Evolutionary conservation across 1,284 basidiomycete species (phyloP), one percentile per base, ranked within the genome.

Genomic region (Omphalotus olearius): DNA sequence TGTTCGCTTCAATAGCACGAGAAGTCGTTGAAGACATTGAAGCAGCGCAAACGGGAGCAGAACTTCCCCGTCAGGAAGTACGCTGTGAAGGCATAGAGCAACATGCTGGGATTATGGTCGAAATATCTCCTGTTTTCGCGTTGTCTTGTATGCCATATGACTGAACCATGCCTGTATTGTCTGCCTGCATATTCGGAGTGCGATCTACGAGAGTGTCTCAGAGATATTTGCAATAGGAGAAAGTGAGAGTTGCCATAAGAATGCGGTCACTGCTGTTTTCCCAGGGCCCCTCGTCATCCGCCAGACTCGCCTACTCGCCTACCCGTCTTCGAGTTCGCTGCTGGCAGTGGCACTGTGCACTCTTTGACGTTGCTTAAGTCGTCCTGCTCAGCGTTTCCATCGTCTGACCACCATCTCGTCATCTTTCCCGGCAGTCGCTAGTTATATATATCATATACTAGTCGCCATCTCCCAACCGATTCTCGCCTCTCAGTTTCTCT

Each of bases 41-140:
- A 88, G 76, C 91, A 94, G 73, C 79, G 76, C 72, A 98, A 98
- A 89, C 92, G 89, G 80, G 86, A 93, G 59, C 80, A 83, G 66
- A 94, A 97, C 80, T 98, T 98, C 82, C 92, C 92, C 23, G 67
- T 75, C 64, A 78, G 89, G 67, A 91, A 88, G 73, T 91, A 87
- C 67, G 90, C 90, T 50, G 83, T 92, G 64, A 91, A 87, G 78
- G 89, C 88, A 78, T 88, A 71, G 82, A 65, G 55, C 59, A 55
- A 25, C n/a, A n/a, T n/a, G 26, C 35, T 59, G 55, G 26, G 26
- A 4, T 53, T 45, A 57, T 60, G 56, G 53, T 56, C 59, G 56
- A 53, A 54, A 54, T 45, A 44, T 45, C 41, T 30, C 41, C 18
- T 56, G 35, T 57, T 56, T 54, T 54, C 56, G 23, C 23, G 30